Percentiles rank a stretch among this genome's conserved stretches.
Conservation (phyloP, 305 asterid species). For the Fraxinus velutina region DNA sequence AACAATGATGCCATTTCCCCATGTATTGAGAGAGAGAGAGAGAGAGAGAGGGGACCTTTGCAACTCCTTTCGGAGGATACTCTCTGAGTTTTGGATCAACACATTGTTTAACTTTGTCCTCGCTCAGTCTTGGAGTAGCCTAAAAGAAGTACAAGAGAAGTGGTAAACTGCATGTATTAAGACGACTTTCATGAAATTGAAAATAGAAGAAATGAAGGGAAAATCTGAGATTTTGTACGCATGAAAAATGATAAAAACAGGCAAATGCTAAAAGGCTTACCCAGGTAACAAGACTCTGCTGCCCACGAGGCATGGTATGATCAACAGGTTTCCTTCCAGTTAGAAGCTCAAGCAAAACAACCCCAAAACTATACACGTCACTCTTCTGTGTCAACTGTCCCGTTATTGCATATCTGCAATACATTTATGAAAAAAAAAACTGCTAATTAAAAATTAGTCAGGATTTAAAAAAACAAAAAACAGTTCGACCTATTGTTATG, state of each 20-base stretch:
- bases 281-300: constrained; percentile 59
- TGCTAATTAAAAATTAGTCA: not conserved
- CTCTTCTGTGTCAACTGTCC: constrained; percentile 53
- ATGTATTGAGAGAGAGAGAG: not conserved
- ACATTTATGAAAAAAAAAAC: not conserved
- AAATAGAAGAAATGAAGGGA: not conserved
- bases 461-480: not conserved
- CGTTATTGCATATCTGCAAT: constrained; percentile 50
- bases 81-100: constrained; percentile 54
- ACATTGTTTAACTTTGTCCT: constrained; percentile 61
- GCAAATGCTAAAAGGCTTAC: constrained; percentile 24
- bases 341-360: constrained; percentile 47
- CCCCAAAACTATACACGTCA: constrained; percentile 55
- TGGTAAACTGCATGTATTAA: not conserved
- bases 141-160: constrained; percentile 8
- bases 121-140: constrained; percentile 65
- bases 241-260: not conserved
- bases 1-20: not conserved
- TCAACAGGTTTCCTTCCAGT: constrained; percentile 57
- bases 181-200: not conserved
- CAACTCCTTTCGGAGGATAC: constrained; percentile 59
- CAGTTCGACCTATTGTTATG: not conserved
- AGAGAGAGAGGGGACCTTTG: constrained; percentile 38
- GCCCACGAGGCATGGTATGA: constrained; percentile 54
- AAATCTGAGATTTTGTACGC: not conserved